Percentiles rank a stretch among this genome's conserved stretches.
These are phyloP conservation scores for Neurospora intermedia DNA, from an alignment of 495 filamentous ascomycete species.

Conservation along the genomic window DNA sequence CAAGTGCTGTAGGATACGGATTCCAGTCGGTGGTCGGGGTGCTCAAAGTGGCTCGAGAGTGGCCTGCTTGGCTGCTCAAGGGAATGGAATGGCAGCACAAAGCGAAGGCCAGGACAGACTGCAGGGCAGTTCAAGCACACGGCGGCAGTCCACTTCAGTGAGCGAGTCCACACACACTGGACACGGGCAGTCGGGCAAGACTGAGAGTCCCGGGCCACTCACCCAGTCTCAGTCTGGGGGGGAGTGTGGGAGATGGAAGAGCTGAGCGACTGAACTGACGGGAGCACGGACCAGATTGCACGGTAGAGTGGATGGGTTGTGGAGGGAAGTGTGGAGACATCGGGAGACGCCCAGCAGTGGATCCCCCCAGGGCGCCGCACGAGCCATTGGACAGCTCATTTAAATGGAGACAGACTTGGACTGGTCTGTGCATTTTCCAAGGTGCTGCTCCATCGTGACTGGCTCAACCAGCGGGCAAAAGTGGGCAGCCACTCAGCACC, in stretches of 20 bases:
- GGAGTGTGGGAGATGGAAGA: conserved; percentile 21
- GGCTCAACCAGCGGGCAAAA: not conserved
- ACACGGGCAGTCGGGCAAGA: no score
- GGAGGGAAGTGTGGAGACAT: conserved; percentile 5
- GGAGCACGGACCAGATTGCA: not conserved
- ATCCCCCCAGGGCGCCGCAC: not conserved
- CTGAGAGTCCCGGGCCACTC: no score
- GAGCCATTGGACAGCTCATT: not conserved
- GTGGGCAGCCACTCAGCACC: not conserved
- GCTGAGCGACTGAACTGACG: conserved; percentile 10
- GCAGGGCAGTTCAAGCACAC: not conserved
- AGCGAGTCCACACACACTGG: no score
- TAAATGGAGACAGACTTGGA: not conserved
- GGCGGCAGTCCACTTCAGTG: not conserved
- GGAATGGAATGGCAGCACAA: not conserved
- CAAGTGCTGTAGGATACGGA: not conserved
- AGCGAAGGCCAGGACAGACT: not conserved
- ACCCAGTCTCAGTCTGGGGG: not conserved
- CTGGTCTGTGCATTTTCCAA: not conserved
- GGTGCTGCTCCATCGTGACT: not conserved
- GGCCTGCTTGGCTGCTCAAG: not conserved
- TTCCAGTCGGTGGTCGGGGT: not conserved
- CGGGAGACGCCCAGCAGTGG: not conserved
- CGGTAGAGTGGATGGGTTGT: not conserved
- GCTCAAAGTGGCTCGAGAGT: not conserved